Evolutionary conservation across 192 early-diverging fungal species (phyloP), one percentile per base, ranked within the genome.

Genomic region (Umbelopsis sp.): DNA sequence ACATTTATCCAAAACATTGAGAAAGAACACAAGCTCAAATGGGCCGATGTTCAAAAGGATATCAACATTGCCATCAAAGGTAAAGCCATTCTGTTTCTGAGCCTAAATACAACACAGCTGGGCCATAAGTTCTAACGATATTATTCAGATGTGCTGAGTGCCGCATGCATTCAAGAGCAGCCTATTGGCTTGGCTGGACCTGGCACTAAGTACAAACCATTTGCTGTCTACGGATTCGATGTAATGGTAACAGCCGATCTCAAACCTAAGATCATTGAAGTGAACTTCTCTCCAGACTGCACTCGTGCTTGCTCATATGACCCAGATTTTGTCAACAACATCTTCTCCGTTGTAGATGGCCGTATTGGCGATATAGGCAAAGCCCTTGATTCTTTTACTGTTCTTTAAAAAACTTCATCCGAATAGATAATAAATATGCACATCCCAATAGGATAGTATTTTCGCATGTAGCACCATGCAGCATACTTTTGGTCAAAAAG

Each of bases 1-100:
- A 71, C 77, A 22, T 85, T 85, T 66, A 85, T 82, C 45, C 67
- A 74, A 65, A 74, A 85, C 55, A 80, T 85, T 71, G 81, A 85
- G 25, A 85, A 85, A 46, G 76, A 85, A 45, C 73, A 82, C 23
- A 70, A 74, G 15, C 75, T 80, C 69, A 72, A 78, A 21, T 85
- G 83, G 83, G 21, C 64, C 6, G 47, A 69, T 35, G 72, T 85
- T 65, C 75, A 85, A 50, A 70, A 68, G 2, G 76, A 81, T n/a
- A 85, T 85, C 30, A 73, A 85, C 64, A 61, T 78, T 51, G 70
- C 73, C 45, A 85, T 85, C 66, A 81, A 85, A 51, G 72, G 80
- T 66, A 78, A 55, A 4, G 5, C 3, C 0, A 1, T 52, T 9
- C 25, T 52, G 12, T 21, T 25, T 52, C 20, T 5, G 25, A 23